Evolutionary conservation across 345 rosid species (phyloP), one percentile per base, ranked within the genome.

Genomic region (Alliaria petiolata): DNA sequence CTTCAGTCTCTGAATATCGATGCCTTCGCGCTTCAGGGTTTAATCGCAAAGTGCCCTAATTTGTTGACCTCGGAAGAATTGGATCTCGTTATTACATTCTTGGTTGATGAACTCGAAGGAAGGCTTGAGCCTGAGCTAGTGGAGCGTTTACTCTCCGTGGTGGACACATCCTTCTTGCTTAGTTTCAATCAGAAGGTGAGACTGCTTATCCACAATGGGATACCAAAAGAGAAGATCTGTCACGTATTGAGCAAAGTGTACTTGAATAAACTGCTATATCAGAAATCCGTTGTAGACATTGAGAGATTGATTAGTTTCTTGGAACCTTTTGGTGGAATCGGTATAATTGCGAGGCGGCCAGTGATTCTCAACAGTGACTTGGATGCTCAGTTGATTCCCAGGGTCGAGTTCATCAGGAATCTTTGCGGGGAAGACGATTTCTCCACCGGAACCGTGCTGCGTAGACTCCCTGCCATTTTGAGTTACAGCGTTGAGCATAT

Each of bases 351-450:
- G 25, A 82, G 80, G 68, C 78, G 89, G 10, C 95, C 93, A 2
- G 40, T 53, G 7, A 67, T 88, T 60, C 86, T 92, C 68, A 85
- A 89, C 38, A 80, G 67, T 57, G 87, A 90, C 62, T 81, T 90
- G 75, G 84, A 78, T 42, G 51, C 77, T 62, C 98, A 85, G 76
- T 49, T 92, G 79, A 75, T 82, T 70, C 96, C 95, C 1, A 83
- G 84, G 70, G 70, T 92, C 47, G 79, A 71, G 61, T 74, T 85
- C 67, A 87, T 88, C 22, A 70, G 63, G 65, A 71, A 80, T 80
- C 85, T 86, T 16, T 86, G 96, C 19, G 89, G 92, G 44, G 89
- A 86, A 62, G 88, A 92, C 43, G 82, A 80, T 63, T 81, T 69
- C 36, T 85, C 88, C 60, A 81, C 91, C 0, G 85, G 85, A 33